These are phyloP conservation scores for Cladophialophora carrionii DNA, from an alignment of 2,329 filamentous ascomycete genomes.

Conservation along the genomic window DNA sequence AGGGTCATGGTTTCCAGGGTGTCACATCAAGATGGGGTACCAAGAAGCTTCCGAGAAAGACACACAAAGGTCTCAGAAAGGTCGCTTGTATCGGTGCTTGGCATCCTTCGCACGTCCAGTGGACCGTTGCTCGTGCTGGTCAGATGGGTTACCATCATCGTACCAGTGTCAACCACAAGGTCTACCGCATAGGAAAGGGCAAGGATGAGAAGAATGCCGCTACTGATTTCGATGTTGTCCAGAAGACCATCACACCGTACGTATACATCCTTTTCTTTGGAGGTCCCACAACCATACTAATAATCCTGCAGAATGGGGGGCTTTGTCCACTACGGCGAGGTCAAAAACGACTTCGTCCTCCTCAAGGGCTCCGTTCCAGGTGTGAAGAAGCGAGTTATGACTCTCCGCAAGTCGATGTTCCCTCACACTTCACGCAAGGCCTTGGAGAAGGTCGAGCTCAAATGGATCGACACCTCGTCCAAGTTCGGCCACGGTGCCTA, in stretches of 20 bases:
- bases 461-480: constrained; percentile 99
- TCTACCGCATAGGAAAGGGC: constrained; percentile 97
- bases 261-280: constrained; percentile 50
- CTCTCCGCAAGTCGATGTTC: constrained; percentile 98
- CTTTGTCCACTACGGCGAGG: constrained; percentile 98
- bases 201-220: constrained; percentile 88
- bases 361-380: constrained; percentile 97
- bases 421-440: constrained; percentile 92
- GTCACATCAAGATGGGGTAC: constrained; percentile 98
- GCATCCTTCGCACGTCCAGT: constrained; percentile 99
- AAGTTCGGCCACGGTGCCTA: constrained; percentile 99
- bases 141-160: constrained; percentile 99
- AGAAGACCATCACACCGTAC: constrained; percentile 99
- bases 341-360: constrained; percentile 99
- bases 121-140: constrained; percentile 99
- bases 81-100: constrained; percentile 99
- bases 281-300: constrained; percentile 42
- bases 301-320: constrained; percentile 76
- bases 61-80: constrained; percentile 99
- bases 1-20: constrained; percentile 98
- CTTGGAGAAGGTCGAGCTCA: constrained; percentile 98
- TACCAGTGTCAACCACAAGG: constrained; percentile 99
- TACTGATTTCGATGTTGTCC: constrained; percentile 94
- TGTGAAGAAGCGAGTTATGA: constrained; percentile 99
- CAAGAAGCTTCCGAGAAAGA: constrained; percentile 99